Percentiles rank a stretch among this genome's conserved stretches.
These are phyloP conservation scores for Tulasnella sp. DNA, from an alignment of 768 basidiomycete species.

Conservation along the genomic window DNA sequence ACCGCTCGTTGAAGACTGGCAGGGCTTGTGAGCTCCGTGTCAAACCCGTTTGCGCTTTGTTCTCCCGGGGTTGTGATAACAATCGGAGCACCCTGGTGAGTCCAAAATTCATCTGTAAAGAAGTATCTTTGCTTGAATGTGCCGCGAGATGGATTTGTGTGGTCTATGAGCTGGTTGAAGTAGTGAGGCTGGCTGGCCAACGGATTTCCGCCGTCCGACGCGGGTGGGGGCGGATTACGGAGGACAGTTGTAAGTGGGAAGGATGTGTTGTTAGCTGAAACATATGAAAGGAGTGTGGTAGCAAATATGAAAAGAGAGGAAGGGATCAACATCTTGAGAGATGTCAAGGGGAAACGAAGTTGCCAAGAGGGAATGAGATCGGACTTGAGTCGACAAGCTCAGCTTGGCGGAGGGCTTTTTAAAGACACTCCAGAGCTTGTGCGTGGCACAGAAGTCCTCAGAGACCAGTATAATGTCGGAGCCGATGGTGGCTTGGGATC, in stretches of 20 bases:
- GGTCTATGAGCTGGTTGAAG: constrained; percentile 30
- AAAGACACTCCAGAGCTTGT: background rate
- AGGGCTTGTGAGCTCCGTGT: background rate
- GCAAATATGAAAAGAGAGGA: background rate
- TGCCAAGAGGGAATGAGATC: background rate
- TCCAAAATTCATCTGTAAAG: constrained; percentile 8
- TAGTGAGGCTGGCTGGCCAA: background rate
- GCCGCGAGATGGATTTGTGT: constrained; percentile 26
- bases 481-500: background rate
- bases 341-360: background rate
- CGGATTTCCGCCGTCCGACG: background rate
- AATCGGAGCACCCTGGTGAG: constrained; percentile 5
- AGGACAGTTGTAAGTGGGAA: background rate
- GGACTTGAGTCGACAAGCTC: background rate
- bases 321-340: background rate
- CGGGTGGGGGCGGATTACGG: background rate
- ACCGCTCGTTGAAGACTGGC: background rate
- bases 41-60: constrained; percentile 8
- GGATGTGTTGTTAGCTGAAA: background rate
- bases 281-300: background rate
- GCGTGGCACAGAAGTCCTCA: background rate
- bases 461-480: background rate
- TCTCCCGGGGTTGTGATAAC: constrained; percentile 4
- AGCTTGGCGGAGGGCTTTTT: background rate
- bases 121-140: constrained; percentile 31